Evolutionary conservation across 2,329 filamentous ascomycete species (phyloP), one percentile per base, ranked within the genome.

Genomic region (Aspergillus vadensis): DNA sequence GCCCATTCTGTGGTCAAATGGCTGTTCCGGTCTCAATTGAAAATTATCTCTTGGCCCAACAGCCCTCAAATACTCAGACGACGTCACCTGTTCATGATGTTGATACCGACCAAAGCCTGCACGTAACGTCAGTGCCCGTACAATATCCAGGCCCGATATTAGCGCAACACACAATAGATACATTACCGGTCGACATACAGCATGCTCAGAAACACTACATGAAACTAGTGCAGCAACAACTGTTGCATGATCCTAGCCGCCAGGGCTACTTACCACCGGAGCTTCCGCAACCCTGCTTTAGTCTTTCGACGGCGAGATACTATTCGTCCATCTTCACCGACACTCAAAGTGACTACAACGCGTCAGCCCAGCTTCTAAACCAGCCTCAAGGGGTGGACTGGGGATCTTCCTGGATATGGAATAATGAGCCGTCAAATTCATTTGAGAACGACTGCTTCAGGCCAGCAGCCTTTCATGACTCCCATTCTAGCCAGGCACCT

Each of bases 331-430:
- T 76, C 67, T 64, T 73, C 54, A 66, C 71, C 47, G 75, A 75
- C 59, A 70, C 69, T 63, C 72, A 69, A n/a, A 39, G n/a, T 59
- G 67, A 72, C 58, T 76, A 72, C 58, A 77, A 77, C 61, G 60
- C 68, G 63, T 69, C 67, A 25, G 59, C 69, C 48, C 72, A 72
- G 54, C 67, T 77, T 27, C 65, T 77, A 59, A 73, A 74, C 55
- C 74, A 75, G 65, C 69, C 74, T 57, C 75, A 76, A 61, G 75
- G 74, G 61, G 76, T 74, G 55, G 75, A 77, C 68, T 77, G 75
- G 74, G 66, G 70, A 6, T 77, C 76, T 65, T 64, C 77, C 60
- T n/a, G 75, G 75, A 48, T n/a, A 71, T 76, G 58, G 73, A 74
- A 25, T 76, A 66, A 74, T 25, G 12, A 21, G 27, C 32, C 41